These are phyloP conservation scores for Gardenia jasminoides DNA, from an alignment of 257 asterid genomes.

Conservation along the genomic window DNA sequence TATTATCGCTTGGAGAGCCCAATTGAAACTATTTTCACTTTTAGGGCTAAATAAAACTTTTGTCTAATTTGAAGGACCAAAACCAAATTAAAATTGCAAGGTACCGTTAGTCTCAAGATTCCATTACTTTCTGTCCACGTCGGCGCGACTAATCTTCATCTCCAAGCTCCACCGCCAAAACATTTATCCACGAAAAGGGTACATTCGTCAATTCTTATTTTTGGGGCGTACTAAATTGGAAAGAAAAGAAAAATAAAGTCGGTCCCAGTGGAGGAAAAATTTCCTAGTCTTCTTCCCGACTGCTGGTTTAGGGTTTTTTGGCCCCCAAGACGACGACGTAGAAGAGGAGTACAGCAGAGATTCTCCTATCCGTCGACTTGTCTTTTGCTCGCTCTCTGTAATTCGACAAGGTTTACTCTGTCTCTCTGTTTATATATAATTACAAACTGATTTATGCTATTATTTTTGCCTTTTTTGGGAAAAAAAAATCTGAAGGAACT, in stretches of 20 bases:
- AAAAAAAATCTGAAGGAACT: neutral
- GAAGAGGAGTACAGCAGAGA: neutral
- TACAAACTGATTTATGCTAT: neutral
- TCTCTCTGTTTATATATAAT: neutral
- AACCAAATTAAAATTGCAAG: neutral
- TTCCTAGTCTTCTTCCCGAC: neutral
- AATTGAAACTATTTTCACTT: neutral
- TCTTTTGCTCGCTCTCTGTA: neutral
- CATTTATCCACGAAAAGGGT: neutral
- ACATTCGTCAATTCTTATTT: neutral
- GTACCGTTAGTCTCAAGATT: too few relatives aligned
- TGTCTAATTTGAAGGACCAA: neutral
- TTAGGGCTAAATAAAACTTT: neutral
- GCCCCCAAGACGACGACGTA: slow-evolving; percentile 10
- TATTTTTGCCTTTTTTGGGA: neutral
- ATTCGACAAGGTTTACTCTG: slow-evolving; percentile 1
- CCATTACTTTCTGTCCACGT: neutral
- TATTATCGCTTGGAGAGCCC: neutral
- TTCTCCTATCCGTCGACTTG: slow-evolving; percentile 19
- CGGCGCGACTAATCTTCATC: neutral
- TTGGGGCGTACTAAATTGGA: neutral
- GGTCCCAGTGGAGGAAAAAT: neutral
- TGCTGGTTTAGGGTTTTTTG: slow-evolving; percentile 22
- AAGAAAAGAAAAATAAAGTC: neutral
- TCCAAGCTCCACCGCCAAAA: neutral